Evolutionary conservation across 208 protist genomes (phyloP).

Genomic region (Naegleria lovaniensis): DNA sequence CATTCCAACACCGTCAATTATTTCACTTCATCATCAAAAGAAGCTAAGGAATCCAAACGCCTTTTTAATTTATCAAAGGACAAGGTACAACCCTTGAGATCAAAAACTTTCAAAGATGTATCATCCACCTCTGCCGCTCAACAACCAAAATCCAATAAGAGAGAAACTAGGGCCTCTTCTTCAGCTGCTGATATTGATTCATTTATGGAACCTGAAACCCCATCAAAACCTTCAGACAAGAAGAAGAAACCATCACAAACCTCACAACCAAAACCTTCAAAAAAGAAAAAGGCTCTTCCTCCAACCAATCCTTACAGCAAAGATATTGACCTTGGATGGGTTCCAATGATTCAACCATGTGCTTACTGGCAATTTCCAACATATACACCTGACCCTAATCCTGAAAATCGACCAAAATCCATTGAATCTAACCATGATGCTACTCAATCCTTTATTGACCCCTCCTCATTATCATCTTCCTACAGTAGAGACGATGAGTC

Average conservation of each 20-base stretch:
- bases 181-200: not conserved
- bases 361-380: not conserved
- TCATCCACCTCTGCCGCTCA: not conserved
- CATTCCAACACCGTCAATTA: not conserved
- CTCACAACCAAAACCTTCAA: not conserved
- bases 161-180: not conserved
- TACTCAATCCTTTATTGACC: not conserved
- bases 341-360: not conserved
- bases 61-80: not conserved
- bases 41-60: not conserved
- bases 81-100: not conserved
- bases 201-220: not conserved
- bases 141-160: not conserved
- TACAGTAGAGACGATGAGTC: not conserved
- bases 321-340: not conserved
- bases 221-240: not conserved
- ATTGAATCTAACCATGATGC: conserved; percentile 12
- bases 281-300: not conserved
- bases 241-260: not conserved
- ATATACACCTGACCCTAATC: not conserved
- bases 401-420: not conserved
- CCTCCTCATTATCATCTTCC: not conserved
- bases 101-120: not conserved
- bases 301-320: not conserved
- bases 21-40: not conserved